phyloP scores from a whole-genome alignment of 176 grass and related monocot species.

The Luzula sylvatica region DNA sequence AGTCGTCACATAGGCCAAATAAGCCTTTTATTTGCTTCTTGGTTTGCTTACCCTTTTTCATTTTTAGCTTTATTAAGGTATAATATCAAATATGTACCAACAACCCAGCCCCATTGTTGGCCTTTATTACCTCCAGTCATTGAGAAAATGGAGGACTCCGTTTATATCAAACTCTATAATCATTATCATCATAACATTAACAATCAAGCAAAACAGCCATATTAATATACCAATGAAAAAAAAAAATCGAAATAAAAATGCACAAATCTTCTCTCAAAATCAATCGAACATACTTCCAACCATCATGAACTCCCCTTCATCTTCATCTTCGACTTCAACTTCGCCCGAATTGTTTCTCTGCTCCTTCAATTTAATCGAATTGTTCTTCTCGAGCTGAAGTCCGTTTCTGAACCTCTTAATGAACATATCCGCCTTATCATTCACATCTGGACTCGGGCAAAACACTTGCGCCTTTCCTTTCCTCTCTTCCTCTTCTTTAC shows the following conservation, averaged over 20 bases:
- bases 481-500: background rate
- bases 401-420: constrained; percentile 57
- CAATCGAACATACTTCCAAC: background rate
- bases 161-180: too few relatives aligned
- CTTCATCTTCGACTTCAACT: constrained; percentile 15
- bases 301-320: constrained; percentile 19
- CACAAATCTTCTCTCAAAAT: background rate
- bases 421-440: constrained; percentile 79
- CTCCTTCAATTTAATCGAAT: constrained; percentile 66
- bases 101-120: background rate
- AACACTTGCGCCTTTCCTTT: constrained; percentile 29
- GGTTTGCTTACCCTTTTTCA: background rate
- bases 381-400: constrained; percentile 82
- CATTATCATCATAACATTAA: too few relatives aligned
- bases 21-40: constrained; percentile 2
- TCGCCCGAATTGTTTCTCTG: constrained; percentile 19
- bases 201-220: too few relatives aligned
- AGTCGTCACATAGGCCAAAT: constrained; percentile 18
- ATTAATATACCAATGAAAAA: background rate
- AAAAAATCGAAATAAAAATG: background rate
- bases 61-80: background rate
- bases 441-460: constrained; percentile 91
- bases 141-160: background rate
- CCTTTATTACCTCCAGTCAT: background rate
- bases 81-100: background rate